Percentiles rank a stretch among this genome's conserved stretches.
Evolutionary conservation across 768 basidiomycete species (phyloP).

Genomic region (Amanita jacksonii): DNA sequence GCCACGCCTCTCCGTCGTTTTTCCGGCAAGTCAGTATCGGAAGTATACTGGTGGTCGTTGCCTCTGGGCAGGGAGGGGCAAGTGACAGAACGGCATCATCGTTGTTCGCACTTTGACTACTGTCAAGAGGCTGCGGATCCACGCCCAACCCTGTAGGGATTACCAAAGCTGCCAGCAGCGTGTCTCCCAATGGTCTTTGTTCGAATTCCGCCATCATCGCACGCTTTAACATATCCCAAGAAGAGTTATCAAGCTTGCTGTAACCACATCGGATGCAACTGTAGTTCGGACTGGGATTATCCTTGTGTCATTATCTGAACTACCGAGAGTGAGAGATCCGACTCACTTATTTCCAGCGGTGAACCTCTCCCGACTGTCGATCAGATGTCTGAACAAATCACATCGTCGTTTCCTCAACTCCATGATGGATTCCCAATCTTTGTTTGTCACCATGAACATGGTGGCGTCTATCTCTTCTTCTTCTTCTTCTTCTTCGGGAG

Average conservation of each 20-base stretch:
- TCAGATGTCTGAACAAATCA: slow-evolving; percentile 31
- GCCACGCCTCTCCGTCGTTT: slow-evolving; percentile 23
- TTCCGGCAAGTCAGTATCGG: too few species aligned
- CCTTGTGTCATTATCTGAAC: background rate
- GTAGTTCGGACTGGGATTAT: slow-evolving; percentile 14
- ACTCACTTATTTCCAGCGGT: slow-evolving; percentile 35
- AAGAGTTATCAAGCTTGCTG: slow-evolving; percentile 43
- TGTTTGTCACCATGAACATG: slow-evolving; percentile 33
- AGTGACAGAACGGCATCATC: slow-evolving; percentile 3
- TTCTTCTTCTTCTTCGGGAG: slow-evolving; percentile 8
- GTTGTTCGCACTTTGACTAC: background rate
- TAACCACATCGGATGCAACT: slow-evolving; percentile 46
- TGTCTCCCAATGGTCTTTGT: slow-evolving; percentile 40
- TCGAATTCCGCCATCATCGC: slow-evolving; percentile 44
- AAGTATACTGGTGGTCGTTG: too few species aligned
- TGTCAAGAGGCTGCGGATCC: too few species aligned
- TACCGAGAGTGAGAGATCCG: background rate
- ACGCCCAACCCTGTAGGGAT: background rate
- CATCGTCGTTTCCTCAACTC: slow-evolving; percentile 40
- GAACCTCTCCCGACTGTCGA: slow-evolving; percentile 54
- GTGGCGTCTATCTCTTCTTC: slow-evolving; percentile 12
- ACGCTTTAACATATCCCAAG: slow-evolving; percentile 51
- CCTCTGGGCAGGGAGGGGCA: too few species aligned
- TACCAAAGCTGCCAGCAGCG: slow-evolving; percentile 23
- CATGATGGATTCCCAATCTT: slow-evolving; percentile 37